phyloP scores from a whole-genome alignment of 306 rosid genomes.

The Spatholobus suberectus region DNA sequence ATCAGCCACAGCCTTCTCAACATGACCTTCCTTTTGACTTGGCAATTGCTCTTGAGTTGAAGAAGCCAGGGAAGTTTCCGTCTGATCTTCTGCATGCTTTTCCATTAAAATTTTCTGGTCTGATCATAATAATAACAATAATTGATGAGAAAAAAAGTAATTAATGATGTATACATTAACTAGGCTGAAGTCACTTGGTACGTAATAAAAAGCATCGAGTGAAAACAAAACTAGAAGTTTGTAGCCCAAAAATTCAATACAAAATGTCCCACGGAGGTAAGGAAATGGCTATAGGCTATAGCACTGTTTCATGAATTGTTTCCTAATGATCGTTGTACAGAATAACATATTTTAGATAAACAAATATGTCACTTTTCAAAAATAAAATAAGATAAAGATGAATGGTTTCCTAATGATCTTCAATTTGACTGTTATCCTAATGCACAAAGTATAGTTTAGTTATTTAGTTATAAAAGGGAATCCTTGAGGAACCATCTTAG shows the following conservation, averaged over 20 bases:
- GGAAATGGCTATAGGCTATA: constrained; percentile 7
- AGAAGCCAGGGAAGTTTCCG: constrained; percentile 73
- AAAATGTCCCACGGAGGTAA: not conserved
- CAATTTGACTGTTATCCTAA: not conserved
- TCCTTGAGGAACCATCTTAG: not conserved
- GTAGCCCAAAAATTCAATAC: not conserved
- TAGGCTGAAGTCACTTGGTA: constrained; percentile 21
- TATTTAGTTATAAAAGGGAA: not conserved
- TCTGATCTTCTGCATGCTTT: constrained; percentile 66
- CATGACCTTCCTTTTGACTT: constrained; percentile 60
- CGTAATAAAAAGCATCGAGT: constrained; percentile 1
- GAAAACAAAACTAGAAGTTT: constrained; percentile 22
- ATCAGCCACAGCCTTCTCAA: constrained; percentile 67
- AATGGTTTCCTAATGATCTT: not conserved
- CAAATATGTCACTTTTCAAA: not conserved
- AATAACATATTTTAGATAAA: not conserved
- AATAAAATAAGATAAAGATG: not conserved
- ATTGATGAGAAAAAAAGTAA: constrained; percentile 22
- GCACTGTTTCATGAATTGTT: not conserved
- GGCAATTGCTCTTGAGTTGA: constrained; percentile 73
- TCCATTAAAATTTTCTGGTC: constrained; percentile 68
- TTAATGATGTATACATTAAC: not conserved
- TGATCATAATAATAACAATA: constrained; percentile 47
- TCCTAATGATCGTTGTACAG: not conserved
- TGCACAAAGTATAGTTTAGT: not conserved